Evolutionary conservation across 2,329 filamentous ascomycete species (phyloP).

Genomic region (Colletotrichum navitas): DNA sequence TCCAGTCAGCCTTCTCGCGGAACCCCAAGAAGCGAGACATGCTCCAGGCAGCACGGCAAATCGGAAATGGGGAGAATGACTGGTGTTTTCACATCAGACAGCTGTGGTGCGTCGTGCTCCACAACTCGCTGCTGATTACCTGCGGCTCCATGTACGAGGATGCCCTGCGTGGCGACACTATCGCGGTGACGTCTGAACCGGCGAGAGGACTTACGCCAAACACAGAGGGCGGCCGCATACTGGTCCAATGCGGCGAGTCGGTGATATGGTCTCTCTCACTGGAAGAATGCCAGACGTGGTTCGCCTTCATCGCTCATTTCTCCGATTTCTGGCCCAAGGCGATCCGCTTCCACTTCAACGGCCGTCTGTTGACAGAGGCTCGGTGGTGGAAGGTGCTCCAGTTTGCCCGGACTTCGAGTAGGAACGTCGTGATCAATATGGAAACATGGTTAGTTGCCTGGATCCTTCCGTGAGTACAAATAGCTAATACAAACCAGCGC

Average conservation of each 20-base stretch:
- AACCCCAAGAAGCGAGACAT: slow-evolving; percentile 57
- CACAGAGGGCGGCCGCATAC: slow-evolving; percentile 46
- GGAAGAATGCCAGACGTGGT: slow-evolving; percentile 59
- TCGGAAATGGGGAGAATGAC: slow-evolving; percentile 50
- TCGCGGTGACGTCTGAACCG: slow-evolving; percentile 51
- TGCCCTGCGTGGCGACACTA: slow-evolving; percentile 50
- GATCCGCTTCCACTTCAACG: slow-evolving; percentile 53
- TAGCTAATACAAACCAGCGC: slow-evolving; percentile 14
- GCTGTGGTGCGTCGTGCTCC: slow-evolving; percentile 61
- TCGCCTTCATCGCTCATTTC: slow-evolving; percentile 58
- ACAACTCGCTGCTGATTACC: slow-evolving; percentile 58
- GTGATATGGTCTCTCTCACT: slow-evolving; percentile 55
- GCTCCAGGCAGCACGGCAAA: slow-evolving; percentile 60
- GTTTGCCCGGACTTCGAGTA: slow-evolving; percentile 43
- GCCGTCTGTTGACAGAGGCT: slow-evolving; percentile 47
- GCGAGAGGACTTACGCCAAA: slow-evolving; percentile 42
- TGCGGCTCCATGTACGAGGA: slow-evolving; percentile 54
- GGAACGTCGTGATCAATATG: slow-evolving; percentile 45
- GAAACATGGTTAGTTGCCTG: slow-evolving; percentile 27
- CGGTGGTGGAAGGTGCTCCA: slow-evolving; percentile 50
- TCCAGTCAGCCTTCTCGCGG: slow-evolving; percentile 59
- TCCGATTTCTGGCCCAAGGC: slow-evolving; percentile 57
- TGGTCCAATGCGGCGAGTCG: slow-evolving; percentile 52
- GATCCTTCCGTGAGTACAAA: too few relatives aligned
- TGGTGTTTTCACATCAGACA: slow-evolving; percentile 63